phyloP scores from a whole-genome alignment of 106 monocot genomes.

The Cymbidium sinense region DNA sequence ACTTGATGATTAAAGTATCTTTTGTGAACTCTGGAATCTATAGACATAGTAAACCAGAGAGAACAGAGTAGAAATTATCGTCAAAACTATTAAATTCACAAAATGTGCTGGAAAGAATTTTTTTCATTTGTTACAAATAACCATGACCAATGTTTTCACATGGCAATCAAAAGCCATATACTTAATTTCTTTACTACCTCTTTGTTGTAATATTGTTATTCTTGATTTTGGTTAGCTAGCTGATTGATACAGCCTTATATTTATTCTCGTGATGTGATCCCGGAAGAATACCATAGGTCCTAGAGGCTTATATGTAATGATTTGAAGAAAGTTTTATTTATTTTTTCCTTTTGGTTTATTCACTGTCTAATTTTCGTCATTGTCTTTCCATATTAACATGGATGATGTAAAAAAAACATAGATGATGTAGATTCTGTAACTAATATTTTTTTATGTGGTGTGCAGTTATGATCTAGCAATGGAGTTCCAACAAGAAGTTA shows the following conservation, averaged over 20 bases:
- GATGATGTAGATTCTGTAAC: not conserved
- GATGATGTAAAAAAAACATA: not conserved
- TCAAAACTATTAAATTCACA: not conserved
- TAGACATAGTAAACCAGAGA: not conserved
- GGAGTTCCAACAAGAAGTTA: slow-evolving; percentile 54
- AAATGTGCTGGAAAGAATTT: too few species aligned
- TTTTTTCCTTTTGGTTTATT: not conserved
- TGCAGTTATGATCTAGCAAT: slow-evolving; percentile 55
- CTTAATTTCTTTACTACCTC: not conserved
- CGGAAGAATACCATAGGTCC: not conserved
- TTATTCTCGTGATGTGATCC: not conserved
- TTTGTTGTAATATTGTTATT: not conserved
- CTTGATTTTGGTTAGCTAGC: not conserved
- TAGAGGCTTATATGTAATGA: not conserved
- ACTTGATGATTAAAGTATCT: not conserved
- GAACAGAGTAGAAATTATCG: not conserved
- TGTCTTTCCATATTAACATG: not conserved
- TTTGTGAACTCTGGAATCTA: not conserved
- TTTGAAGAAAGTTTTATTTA: too few species aligned
- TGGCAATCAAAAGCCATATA: not conserved
- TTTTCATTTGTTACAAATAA: not conserved
- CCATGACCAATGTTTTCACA: not conserved
- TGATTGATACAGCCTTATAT: not conserved
- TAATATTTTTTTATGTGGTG: slow-evolving; percentile 3
- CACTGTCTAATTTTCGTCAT: not conserved